These are phyloP conservation scores for Colletotrichum euphorbiae DNA, from an alignment of 2,329 filamentous ascomycete species.

Conservation along the genomic window DNA sequence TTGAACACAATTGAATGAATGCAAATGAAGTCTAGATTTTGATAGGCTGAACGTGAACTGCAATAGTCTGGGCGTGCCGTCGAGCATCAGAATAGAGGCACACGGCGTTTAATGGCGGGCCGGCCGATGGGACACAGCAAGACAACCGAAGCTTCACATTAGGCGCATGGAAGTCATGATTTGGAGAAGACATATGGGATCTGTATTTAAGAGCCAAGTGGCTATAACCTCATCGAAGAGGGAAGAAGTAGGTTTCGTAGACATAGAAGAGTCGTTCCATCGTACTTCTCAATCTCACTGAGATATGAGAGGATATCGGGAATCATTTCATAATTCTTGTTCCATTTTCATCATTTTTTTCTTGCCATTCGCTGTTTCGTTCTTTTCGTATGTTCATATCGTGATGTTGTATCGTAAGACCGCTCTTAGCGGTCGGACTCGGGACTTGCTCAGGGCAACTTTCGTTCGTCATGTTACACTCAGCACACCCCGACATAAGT, in stretches of 20 bases:
- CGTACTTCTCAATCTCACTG: conserved; percentile 29
- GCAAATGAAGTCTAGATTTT: too few relatives aligned
- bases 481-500: conserved; percentile 26
- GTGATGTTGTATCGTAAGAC: background rate
- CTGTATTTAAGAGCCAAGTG: conserved; percentile 37
- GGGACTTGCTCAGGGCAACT: conserved; percentile 26
- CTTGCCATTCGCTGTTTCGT: background rate
- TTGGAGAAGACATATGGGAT: conserved; percentile 24
- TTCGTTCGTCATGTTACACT: conserved; percentile 5
- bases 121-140: too few relatives aligned
- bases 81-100: too few relatives aligned
- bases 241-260: conserved; percentile 31
- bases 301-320: conserved; percentile 12
- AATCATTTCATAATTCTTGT: conserved; percentile 22
- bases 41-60: too few relatives aligned
- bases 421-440: background rate
- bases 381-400: conserved; percentile 24
- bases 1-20: too few relatives aligned
- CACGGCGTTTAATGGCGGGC: too few relatives aligned
- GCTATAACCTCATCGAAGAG: conserved; percentile 28
- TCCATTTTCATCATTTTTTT: conserved; percentile 22
- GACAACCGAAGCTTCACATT: too few relatives aligned
- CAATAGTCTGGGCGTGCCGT: too few relatives aligned
- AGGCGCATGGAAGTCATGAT: too few relatives aligned
- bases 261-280: conserved; percentile 34